Evolutionary conservation across 2,329 filamentous ascomycete species (phyloP).

Genomic region (Hypomyces perniciosus): DNA sequence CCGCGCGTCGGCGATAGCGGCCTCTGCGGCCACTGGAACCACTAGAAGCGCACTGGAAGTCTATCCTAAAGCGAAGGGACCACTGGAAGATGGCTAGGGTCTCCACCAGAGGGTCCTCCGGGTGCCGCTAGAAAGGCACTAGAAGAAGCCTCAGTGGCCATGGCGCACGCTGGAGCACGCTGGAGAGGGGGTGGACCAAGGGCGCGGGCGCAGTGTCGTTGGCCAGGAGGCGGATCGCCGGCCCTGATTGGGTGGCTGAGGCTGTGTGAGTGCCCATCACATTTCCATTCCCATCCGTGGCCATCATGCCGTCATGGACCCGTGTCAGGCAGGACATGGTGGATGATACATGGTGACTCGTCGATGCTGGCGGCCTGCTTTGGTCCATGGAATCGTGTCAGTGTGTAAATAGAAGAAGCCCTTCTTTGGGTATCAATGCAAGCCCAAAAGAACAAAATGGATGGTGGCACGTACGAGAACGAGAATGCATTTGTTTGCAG

Average conservation of each 20-base stretch:
- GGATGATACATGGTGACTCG: not conserved
- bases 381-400: too few relatives aligned
- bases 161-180: not conserved
- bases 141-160: slow-evolving; percentile 14
- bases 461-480: too few relatives aligned
- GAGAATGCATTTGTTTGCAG: too few relatives aligned
- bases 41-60: slow-evolving; percentile 11
- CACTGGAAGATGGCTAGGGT: not conserved
- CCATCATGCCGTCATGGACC: not conserved
- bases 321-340: not conserved
- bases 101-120: not conserved
- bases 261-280: slow-evolving; percentile 9
- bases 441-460: too few relatives aligned
- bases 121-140: slow-evolving; percentile 14
- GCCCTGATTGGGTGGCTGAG: slow-evolving; percentile 12
- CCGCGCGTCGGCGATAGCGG: slow-evolving; percentile 8
- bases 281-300: not conserved
- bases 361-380: too few relatives aligned
- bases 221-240: slow-evolving; percentile 3
- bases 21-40: slow-evolving; percentile 3
- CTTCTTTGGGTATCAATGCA: too few relatives aligned
- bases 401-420: too few relatives aligned
- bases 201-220: slow-evolving; percentile 1
- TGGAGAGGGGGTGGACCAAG: not conserved
- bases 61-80: not conserved